Base-by-base conservation (phyloP, 1,284 basidiomycete species). In the Kwoniella shivajii region DNA sequence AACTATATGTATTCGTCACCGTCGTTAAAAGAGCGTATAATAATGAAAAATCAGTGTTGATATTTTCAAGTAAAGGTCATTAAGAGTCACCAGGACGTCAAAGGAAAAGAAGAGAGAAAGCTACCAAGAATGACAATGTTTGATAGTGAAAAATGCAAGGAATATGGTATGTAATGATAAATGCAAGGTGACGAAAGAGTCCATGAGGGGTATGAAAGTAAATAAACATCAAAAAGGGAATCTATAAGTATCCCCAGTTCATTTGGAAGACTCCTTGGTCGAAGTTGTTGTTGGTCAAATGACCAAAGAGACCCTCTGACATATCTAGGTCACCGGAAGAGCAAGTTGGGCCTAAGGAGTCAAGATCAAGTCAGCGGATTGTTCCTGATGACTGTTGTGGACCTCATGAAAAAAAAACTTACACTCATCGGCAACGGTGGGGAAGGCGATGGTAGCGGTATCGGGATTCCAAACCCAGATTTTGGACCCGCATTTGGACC, bases 391-490 rank as follows among this genome's bases (percentile, higher is more conserved):
- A 3, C 20, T 11, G 31, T 20, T 14, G 34, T 24, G 36, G 30
- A 22, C 3, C 13, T 4, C 26, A 38, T 4, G 48, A 10, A 10
- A 26, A 10, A 13, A 16, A n/a, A 11, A 59, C 57, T 50, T 27
- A 56, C 80, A 80, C 31, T 60, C 56, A 55, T 77, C 75, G 56
- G 83, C 87, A 65, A 92, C 81, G 18, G 80, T 82, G 56, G 86
- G 89, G 4, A 73, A 79, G 53, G 87, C 83, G 14, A 72, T 78
- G 73, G 84, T 82, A 65, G 81, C 79, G 73, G 84, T 87, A 53
- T 72, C 63, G 24, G 64, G 58, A 79, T 89, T 87, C 63, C 80
- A 87, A 73, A 94, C 85, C 64, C 75, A 66, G 65, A 93, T 83
- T 54, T 81, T 71, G 70, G 82, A 78, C 57, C 64, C 64, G 69